Evolutionary conservation across 1,284 basidiomycete genomes (phyloP).

Genomic region (Cutaneotrichosporon spelunceum): DNA sequence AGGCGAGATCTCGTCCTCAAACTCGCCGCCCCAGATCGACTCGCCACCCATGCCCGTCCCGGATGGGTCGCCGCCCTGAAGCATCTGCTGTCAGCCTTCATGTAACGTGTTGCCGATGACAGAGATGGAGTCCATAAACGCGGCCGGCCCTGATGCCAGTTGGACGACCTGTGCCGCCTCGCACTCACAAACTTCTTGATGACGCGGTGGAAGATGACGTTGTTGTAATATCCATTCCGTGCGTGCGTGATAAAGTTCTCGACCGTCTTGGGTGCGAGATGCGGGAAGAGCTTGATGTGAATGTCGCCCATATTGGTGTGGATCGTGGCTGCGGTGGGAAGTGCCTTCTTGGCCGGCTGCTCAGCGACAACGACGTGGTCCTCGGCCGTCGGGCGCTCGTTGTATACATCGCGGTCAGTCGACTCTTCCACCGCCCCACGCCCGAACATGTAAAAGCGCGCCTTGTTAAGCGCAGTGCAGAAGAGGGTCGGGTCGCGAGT

Average conservation of each 20-base stretch:
- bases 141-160: background rate
- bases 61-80: constrained; percentile 91
- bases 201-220: constrained; percentile 92
- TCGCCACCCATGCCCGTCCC: constrained; percentile 82
- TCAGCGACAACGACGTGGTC: constrained; percentile 68
- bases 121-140: background rate
- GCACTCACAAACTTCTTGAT: constrained; percentile 84
- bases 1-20: constrained; percentile 93
- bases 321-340: constrained; percentile 64
- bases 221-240: constrained; percentile 86
- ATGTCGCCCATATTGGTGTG: constrained; percentile 97
- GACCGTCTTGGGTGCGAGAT: constrained; percentile 87
- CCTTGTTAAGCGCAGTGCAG: constrained; percentile 87
- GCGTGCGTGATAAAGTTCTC: constrained; percentile 97
- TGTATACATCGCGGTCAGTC: constrained; percentile 94
- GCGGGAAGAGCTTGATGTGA: constrained; percentile 82
- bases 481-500: constrained; percentile 87
- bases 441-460: constrained; percentile 96
- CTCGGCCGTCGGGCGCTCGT: constrained; percentile 94
- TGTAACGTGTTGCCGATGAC: no score
- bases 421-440: constrained; percentile 85
- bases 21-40: constrained; percentile 89
- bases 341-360: constrained; percentile 60
- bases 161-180: background rate
- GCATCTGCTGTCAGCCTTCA: constrained; percentile 61